Evolutionary conservation across 495 filamentous ascomycete genomes (phyloP).

Genomic region (Trichoderma reesei): DNA sequence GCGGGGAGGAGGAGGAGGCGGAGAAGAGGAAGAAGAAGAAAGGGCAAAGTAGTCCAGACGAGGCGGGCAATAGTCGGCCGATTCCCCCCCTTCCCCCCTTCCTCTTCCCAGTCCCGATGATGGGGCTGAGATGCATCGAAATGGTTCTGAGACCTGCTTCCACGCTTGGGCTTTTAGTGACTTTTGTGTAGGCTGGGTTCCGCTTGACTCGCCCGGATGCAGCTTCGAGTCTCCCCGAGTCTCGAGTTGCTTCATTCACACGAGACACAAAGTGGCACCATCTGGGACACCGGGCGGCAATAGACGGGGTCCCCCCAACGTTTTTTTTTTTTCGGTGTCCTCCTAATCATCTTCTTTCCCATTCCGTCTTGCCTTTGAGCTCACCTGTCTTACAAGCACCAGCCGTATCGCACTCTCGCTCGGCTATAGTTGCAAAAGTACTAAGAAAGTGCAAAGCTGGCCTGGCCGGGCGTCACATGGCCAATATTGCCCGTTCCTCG

Average conservation of each 20-base stretch:
- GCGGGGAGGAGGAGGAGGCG: no score
- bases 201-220: constrained; percentile 1
- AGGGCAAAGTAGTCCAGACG: no score
- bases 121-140: constrained; percentile 7
- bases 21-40: no score
- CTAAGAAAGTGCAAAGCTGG: no score
- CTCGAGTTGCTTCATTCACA: not conserved
- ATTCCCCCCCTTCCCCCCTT: no score
- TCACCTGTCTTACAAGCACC: no score
- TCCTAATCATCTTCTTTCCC: not conserved
- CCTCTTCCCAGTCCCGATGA: not conserved
- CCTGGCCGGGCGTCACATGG: not conserved
- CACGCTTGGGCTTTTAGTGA: no score
- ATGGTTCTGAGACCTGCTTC: not conserved
- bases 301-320: not conserved
- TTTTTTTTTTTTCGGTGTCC: not conserved
- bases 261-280: not conserved
- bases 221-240: not conserved
- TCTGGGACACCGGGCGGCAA: not conserved
- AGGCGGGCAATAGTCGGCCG: constrained; percentile 2
- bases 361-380: not conserved
- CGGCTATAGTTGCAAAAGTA: not conserved
- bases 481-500: not conserved
- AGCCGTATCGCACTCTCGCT: no score
- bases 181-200: not conserved